Percentiles rank a stretch among this genome's conserved stretches.
phyloP scores from a whole-genome alignment of 192 early-diverging fungal species.

The Backusella psychrophila region DNA sequence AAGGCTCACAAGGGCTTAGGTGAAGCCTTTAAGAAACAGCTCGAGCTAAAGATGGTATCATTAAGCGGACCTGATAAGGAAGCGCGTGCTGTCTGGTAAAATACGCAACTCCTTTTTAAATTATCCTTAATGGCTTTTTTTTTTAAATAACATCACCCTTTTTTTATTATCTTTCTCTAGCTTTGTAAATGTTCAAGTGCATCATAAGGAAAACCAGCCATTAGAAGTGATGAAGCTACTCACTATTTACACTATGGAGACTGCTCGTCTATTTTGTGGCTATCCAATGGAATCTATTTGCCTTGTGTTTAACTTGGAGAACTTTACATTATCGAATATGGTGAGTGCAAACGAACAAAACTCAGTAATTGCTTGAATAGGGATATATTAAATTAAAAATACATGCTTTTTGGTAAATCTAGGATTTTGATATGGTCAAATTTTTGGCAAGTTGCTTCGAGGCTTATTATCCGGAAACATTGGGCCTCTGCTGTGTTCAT shows the following conservation, averaged over 20 bases:
- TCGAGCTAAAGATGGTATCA: slow-evolving; percentile 46
- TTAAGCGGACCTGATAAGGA: slow-evolving; percentile 48
- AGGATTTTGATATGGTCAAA: slow-evolving; percentile 73
- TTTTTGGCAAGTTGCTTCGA: slow-evolving; percentile 79
- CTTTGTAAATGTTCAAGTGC: slow-evolving; percentile 48
- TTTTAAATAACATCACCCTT: not conserved
- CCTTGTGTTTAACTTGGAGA: slow-evolving; percentile 79
- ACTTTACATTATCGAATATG: slow-evolving; percentile 74
- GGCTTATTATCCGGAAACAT: slow-evolving; percentile 86
- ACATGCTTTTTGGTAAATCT: not conserved
- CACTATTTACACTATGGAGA: slow-evolving; percentile 72
- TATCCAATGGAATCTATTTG: slow-evolving; percentile 69
- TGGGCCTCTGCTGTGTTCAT: slow-evolving; percentile 79
- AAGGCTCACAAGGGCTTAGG: slow-evolving; percentile 33
- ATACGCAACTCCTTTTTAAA: not conserved
- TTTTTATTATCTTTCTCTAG: slow-evolving; percentile 20
- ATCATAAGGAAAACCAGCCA: slow-evolving; percentile 57
- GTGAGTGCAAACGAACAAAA: slow-evolving; percentile 7
- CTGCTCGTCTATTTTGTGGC: slow-evolving; percentile 57
- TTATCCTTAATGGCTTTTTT: not conserved
- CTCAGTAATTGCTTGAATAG: not conserved
- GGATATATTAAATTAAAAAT: not conserved
- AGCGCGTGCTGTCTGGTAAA: slow-evolving; percentile 50
- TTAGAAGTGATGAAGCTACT: slow-evolving; percentile 64
- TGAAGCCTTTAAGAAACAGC: slow-evolving; percentile 33